A percentile compares a stretch with the other conserved stretches of the same genome.
Evolutionary conservation across 2,329 filamentous ascomycete species (phyloP).

Genomic region (Trichoderma atrobrunneum): DNA sequence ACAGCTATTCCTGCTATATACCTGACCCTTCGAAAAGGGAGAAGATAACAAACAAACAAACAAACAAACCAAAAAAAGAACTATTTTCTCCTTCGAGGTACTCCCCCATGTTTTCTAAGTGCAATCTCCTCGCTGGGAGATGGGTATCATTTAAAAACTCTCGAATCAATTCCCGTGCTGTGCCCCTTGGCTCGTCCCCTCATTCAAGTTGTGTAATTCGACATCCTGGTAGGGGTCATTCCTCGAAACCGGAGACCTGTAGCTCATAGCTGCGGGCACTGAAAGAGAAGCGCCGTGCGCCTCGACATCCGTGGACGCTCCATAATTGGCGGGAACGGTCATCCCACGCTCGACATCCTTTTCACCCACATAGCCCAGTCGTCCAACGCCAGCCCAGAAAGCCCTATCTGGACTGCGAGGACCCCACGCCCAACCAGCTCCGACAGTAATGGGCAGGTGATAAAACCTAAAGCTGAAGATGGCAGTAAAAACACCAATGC

Average conservation of each 20-base stretch:
- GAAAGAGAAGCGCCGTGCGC: neutral
- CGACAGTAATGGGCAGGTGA: conserved; percentile 70
- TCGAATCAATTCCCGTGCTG: neutral
- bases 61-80: neutral
- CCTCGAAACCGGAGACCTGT: conserved; percentile 16
- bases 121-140: neutral
- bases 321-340: conserved; percentile 25
- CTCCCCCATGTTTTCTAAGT: neutral
- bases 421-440: conserved; percentile 88
- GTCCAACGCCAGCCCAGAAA: conserved; percentile 73
- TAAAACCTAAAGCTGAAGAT: conserved; percentile 82
- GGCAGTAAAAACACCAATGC: conserved; percentile 69
- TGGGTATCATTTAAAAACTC: conserved; percentile 11
- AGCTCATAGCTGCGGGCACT: conserved; percentile 17
- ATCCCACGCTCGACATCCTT: conserved; percentile 26
- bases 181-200: neutral
- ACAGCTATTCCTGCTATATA: neutral
- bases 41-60: neutral
- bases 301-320: conserved; percentile 29
- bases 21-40: neutral
- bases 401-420: conserved; percentile 69
- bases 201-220: conserved; percentile 29
- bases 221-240: conserved; percentile 32
- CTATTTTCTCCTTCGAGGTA: neutral
- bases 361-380: conserved; percentile 53